A percentile compares a stretch with the other conserved stretches of the same genome.
These are phyloP conservation scores for Massariosphaeria phaeospora DNA, from an alignment of 495 filamentous ascomycete genomes.

Conservation along the genomic window DNA sequence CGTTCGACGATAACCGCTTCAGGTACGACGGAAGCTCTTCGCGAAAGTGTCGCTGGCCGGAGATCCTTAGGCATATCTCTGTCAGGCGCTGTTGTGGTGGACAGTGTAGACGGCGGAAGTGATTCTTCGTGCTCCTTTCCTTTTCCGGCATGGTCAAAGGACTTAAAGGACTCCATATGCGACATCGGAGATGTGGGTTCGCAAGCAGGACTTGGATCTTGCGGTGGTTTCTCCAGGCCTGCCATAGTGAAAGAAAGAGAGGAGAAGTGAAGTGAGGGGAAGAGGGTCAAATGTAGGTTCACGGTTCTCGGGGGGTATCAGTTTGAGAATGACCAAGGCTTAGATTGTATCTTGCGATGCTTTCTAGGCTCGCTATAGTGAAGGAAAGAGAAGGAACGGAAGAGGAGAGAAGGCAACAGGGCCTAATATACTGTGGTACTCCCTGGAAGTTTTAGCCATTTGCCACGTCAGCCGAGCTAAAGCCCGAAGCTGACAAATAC, in stretches of 20 bases:
- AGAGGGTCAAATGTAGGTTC: conserved; percentile 6
- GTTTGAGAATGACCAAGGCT: conserved; percentile 6
- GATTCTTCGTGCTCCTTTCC: conserved; percentile 6
- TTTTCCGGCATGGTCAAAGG: conserved; percentile 6
- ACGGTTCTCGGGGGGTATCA: conserved; percentile 5
- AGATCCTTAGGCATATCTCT: conserved; percentile 6
- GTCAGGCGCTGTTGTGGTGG: conserved; percentile 5
- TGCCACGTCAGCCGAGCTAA: too few relatives aligned
- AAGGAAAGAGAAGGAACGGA: conserved; percentile 6
- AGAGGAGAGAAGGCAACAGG: conserved; percentile 6
- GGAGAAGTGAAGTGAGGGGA: conserved; percentile 6
- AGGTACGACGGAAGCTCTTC: conserved; percentile 21
- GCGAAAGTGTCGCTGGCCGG: conserved; percentile 4
- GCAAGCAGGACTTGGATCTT: conserved; percentile 6
- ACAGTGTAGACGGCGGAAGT: conserved; percentile 3
- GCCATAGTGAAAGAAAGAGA: conserved; percentile 6
- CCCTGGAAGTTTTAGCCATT: too few relatives aligned
- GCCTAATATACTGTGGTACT: too few relatives aligned
- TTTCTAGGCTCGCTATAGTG: conserved; percentile 6
- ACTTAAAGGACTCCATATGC: conserved; percentile 5
- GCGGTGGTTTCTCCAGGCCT: conserved; percentile 4
- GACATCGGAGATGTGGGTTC: conserved; percentile 6
- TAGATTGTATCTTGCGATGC: conserved; percentile 6
- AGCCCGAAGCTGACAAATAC: too few relatives aligned
- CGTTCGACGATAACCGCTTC: conserved; percentile 56